These are phyloP conservation scores for Quercus phellos DNA, from an alignment of 331 rosid genomes.

Conservation along the genomic window DNA sequence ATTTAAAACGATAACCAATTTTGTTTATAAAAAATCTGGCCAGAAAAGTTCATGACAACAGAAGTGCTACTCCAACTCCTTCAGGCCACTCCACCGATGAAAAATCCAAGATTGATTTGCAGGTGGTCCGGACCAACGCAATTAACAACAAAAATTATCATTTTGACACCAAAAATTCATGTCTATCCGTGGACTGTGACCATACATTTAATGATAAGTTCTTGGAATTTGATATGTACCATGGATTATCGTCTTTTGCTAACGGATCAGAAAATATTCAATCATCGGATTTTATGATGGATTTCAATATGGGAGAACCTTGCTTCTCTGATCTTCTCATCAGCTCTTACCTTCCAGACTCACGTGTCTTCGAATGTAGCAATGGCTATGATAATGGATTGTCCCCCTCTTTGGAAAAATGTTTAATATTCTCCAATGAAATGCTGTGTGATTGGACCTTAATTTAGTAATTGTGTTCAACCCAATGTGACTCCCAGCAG, in stretches of 20 bases:
- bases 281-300: neutral
- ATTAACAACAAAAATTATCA: conserved; percentile 6
- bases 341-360: neutral
- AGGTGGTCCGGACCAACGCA: conserved; percentile 48
- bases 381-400: neutral
- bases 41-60: conserved; percentile 28
- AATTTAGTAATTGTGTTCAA: neutral
- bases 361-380: neutral
- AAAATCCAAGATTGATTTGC: neutral
- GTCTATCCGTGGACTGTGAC: neutral
- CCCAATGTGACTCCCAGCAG: neutral
- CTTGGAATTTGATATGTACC: neutral
- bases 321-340: conserved; percentile 16
- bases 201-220: neutral
- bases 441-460: neutral
- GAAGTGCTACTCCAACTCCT: neutral
- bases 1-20: no score
- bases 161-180: neutral
- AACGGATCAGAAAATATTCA: neutral
- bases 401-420: neutral
- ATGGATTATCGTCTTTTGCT: neutral
- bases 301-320: conserved; percentile 14
- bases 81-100: neutral
- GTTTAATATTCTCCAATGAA: neutral
- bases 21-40: conserved; percentile 14